Evolutionary conservation across 257 asterid genomes (phyloP).

Genomic region (Gentiana dahurica): DNA sequence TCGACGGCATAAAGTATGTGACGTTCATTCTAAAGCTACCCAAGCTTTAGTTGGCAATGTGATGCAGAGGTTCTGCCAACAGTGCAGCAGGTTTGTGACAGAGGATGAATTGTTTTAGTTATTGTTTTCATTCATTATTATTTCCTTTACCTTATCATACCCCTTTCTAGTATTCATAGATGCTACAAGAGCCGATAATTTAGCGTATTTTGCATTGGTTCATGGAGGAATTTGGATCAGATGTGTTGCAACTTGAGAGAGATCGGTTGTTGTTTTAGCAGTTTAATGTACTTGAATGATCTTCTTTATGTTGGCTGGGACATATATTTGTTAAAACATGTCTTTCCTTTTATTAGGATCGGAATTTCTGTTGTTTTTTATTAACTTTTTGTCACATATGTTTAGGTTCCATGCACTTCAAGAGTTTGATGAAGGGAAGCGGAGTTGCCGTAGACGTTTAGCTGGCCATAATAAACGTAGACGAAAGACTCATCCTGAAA

Average conservation of each 20-base stretch:
- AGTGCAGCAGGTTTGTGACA: conserved; percentile 74
- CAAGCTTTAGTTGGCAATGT: conserved; percentile 64
- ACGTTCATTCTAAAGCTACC: conserved; percentile 72
- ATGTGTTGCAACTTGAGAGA: too few species aligned
- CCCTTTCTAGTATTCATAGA: not conserved
- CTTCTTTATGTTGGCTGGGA: not conserved
- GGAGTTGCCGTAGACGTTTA: conserved; percentile 89
- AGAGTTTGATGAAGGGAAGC: conserved; percentile 93
- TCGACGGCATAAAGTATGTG: conserved; percentile 86
- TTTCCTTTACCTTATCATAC: not conserved
- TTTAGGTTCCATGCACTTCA: conserved; percentile 78
- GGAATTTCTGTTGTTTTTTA: not conserved
- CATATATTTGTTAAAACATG: not conserved
- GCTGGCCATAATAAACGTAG: conserved; percentile 88
- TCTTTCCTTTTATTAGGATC: conserved; percentile 1
- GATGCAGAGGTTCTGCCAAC: conserved; percentile 92
- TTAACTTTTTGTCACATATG: not conserved
- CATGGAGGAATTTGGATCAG: not conserved
- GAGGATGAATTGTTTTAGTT: not conserved
- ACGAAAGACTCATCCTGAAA: conserved; percentile 90
- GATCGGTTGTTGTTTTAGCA: not conserved
- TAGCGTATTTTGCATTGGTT: not conserved
- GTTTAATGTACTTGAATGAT: not conserved
- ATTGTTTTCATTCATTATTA: not conserved
- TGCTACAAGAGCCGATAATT: not conserved